Base-by-base conservation (phyloP, 78 protist genomes). In the Dictyostelium purpureum region DNA sequence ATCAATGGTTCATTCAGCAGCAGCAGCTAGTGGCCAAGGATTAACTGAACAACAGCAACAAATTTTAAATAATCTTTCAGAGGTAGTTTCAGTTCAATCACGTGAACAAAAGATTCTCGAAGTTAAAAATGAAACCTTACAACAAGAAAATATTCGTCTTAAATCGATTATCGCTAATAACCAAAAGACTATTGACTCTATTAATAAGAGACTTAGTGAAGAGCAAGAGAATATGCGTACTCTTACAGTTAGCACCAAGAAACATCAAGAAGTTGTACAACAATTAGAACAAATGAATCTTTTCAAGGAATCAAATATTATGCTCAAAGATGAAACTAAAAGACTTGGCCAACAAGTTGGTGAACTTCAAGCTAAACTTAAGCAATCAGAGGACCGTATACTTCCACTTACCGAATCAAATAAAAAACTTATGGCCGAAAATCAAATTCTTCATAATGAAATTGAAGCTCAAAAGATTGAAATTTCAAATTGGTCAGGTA, bases 241-340 rank as follows among this genome's bases (percentile, higher is more conserved):
- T n/a, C 47, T 85, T 31, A 74, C 77, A 4, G 78, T 73, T 10
- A 73, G 76, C 28, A 24, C 82, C 16, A 56, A 51, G 61, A 85
- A 85, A 47, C 92, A 85, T 26, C 75, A 85, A 49, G 92, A 85
- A 40, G 82, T 85, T 2, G 49, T 85, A 19, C 40, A 74, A 38
- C 92, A 85, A 61, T 47, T 85, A 37, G 92, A 85, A 3, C 92
- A 85, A 73, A 85, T 85, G 92, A 85, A 85, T 73, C 76, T 85
- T 12, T 85, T 85, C 52, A 70, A 77, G 33, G 92, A 85, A 42
- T 26, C 52, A n/a, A 85, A 85, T n/a, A 45, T 85, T 2, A 85
- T 85, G 92, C 35, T 85, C 1, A 85, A 85, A 56, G 82, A 61
- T 38, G 92, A 85, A 47, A 59, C 92, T 12, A 85, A 63, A 45